Evolutionary conservation across 495 filamentous ascomycete genomes (phyloP), one percentile per base, ranked within the genome.

Genomic region (Trichocladium uniseriatum): DNA sequence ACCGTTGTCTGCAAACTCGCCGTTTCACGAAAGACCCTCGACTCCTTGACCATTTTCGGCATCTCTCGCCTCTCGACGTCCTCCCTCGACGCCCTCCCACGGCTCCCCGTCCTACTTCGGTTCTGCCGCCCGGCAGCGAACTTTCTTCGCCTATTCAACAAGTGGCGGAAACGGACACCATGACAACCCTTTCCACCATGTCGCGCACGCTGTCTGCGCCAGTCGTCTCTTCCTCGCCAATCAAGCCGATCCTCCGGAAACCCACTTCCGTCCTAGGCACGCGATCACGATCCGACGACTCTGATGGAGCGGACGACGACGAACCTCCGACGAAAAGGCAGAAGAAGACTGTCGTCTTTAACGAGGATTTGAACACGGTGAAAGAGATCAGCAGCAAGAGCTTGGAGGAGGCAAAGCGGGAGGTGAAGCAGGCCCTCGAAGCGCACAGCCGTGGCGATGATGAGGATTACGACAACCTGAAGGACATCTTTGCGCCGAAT

Each of bases 341-440:
- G 43, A 64, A 64, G 32, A 72, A 63, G 38, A 65, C 62, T 45
- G 87, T 95, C 22, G 79, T 83, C 32, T 94, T 94, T 64, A 80
- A 87, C 52, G 73, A 82, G 32, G 76, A 81, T 20, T 78, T 89
- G 36, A 78, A 86, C 57, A 76, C 83, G 52, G 63, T 84, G 34
- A 73, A 77, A 46, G 72, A 82, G 29, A 64, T 75, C 34, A 63
- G 66, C 40, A 50, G 60, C 47, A 64, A 71, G 49, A 67, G 64
- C 16, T 48, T 75, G 15, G 69, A 70, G 53, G 75, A 67, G 68
- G 80, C 62, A 75, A 88, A 76, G 73, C 79, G 83, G 35, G 86
- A 91, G 53, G 82, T 94, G 28, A 76, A 75, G 58, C 74, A 79
- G 50, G 87, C 84, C 1, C 75, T 96, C 14, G 81, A 89, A 54